Percentiles rank a stretch among this genome's conserved stretches.
phyloP scores from a whole-genome alignment of 2,329 filamentous ascomycete genomes.

The Fusarium dimerum region DNA sequence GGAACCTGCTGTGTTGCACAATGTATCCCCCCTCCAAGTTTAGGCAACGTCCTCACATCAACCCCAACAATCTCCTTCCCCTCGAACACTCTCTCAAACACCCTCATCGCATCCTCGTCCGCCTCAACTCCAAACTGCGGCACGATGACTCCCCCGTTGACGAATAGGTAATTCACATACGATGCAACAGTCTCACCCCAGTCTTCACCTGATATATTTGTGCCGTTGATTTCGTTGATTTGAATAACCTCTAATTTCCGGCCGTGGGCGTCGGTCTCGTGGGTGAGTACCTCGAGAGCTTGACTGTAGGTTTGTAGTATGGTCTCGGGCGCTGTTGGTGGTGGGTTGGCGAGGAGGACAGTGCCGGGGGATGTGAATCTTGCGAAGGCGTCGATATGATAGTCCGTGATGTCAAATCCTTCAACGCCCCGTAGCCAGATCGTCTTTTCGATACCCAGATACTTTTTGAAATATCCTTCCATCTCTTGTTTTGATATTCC shows the following conservation, averaged over 20 bases:
- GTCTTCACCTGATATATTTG: background rate
- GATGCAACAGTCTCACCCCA: constrained; percentile 10
- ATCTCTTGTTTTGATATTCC: constrained; percentile 16
- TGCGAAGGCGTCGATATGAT: constrained; percentile 31
- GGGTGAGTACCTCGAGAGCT: constrained; percentile 16
- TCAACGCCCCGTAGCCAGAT: constrained; percentile 31
- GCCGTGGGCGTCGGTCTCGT: constrained; percentile 22
- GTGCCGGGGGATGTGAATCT: constrained; percentile 27
- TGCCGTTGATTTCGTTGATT: constrained; percentile 24
- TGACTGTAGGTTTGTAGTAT: constrained; percentile 25
- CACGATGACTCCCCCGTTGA: constrained; percentile 32
- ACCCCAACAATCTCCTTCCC: constrained; percentile 18
- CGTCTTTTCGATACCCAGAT: constrained; percentile 26
- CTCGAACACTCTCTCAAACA: constrained; percentile 10
- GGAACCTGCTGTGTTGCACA: constrained; percentile 32
- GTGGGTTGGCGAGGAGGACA: constrained; percentile 25
- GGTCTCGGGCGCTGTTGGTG: background rate
- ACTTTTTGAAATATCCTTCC: constrained; percentile 22
- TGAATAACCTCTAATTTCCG: constrained; percentile 24
- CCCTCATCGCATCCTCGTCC: constrained; percentile 23
- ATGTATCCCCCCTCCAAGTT: constrained; percentile 29
- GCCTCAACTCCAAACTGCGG: constrained; percentile 29
- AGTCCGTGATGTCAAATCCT: constrained; percentile 28
- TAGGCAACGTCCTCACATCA: constrained; percentile 9
- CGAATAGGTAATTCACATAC: constrained; percentile 30